A percentile compares a stretch with the other conserved stretches of the same genome.
phyloP scores from a whole-genome alignment of 164 flowering plant genomes.

The Aristolochia californica region DNA sequence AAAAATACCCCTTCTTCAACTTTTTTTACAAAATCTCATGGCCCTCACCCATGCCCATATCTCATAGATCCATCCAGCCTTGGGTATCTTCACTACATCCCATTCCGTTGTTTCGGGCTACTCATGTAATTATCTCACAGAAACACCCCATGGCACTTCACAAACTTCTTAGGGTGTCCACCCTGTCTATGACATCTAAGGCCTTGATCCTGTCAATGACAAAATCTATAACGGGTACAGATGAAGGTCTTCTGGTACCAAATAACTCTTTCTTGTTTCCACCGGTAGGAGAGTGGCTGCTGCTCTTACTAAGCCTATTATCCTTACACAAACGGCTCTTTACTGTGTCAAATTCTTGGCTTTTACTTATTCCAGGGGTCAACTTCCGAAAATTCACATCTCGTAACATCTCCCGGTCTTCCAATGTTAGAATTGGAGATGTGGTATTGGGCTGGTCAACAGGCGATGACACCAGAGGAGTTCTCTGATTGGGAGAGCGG shows the following conservation, averaged over 20 bases:
- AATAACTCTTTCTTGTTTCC: slow-evolving; percentile 38
- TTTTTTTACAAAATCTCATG: neutral
- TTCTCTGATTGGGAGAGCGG: slow-evolving; percentile 56
- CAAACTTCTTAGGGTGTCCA: slow-evolving; percentile 44
- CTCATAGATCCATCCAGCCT: neutral
- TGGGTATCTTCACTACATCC: neutral
- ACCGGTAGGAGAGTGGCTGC: slow-evolving; percentile 60
- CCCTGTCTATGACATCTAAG: slow-evolving; percentile 86
- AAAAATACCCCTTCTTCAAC: neutral
- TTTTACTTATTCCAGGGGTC: slow-evolving; percentile 88
- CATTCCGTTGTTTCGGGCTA: neutral
- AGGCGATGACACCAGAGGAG: slow-evolving; percentile 16
- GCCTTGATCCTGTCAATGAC: slow-evolving; percentile 75
- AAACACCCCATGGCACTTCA: neutral
- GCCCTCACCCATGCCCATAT: neutral
- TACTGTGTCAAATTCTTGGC: slow-evolving; percentile 74
- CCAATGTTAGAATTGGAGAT: slow-evolving; percentile 41
- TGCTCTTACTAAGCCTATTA: slow-evolving; percentile 68
- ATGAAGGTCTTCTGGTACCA: slow-evolving; percentile 35
- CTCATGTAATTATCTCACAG: neutral
- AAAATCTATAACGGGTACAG: slow-evolving; percentile 61
- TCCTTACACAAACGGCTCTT: slow-evolving; percentile 36
- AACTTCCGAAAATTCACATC: slow-evolving; percentile 62
- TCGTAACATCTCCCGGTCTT: slow-evolving; percentile 81
- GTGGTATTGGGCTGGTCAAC: slow-evolving; percentile 21